Base-by-base conservation (phyloP, 192 early-diverging fungal genomes). In the Mortierella alpina region DNA sequence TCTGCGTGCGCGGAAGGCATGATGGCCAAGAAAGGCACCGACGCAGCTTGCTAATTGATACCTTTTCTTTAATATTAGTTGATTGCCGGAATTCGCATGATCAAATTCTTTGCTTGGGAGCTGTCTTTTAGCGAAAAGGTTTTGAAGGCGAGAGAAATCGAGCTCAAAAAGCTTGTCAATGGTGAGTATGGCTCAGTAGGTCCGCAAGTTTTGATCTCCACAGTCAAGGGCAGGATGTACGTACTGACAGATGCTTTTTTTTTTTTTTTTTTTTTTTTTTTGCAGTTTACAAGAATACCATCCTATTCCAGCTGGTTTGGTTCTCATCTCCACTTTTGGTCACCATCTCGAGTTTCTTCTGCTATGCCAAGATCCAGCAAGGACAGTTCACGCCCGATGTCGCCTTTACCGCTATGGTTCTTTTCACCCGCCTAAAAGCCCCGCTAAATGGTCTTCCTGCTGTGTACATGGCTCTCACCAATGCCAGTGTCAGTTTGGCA, bases 71-170 rank as follows among this genome's bases (percentile, higher is more conserved):
- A 89, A 42, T 80, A 95, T 39, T 91, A 95, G 83, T 50, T 86
- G 58, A 83, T 86, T 65, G 88, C 92, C 61, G 94, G 93, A 52
- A 96, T 98, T 52, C 91, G 95, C n/a, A 91, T 95, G 61, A 91
- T 98, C 76, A 98, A 98, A 74, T 87, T 97, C 56, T 92, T 93
- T 84, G 91, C 91, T 13, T 95, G 94, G 94, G 90, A 94, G 63
- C 46, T 84, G 78, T 81, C 81, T 5, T 93, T 96, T 72, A 72
- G 90, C 31, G 74, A 88, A 9, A 84, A 88, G 31, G 86, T 97
- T 23, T 74, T 88, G 42, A 84, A 74, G 54, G 80, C 86, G 22
- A 84, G 92, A 59, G 72, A 74, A 42, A 48, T 72, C 11, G 87
- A 88, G 58, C 70, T 88, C 18, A 52, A 75, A 7, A 83, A 86